Conservation (phyloP, 192 early-diverging fungal genomes). For the Coemansia sp. region DNA sequence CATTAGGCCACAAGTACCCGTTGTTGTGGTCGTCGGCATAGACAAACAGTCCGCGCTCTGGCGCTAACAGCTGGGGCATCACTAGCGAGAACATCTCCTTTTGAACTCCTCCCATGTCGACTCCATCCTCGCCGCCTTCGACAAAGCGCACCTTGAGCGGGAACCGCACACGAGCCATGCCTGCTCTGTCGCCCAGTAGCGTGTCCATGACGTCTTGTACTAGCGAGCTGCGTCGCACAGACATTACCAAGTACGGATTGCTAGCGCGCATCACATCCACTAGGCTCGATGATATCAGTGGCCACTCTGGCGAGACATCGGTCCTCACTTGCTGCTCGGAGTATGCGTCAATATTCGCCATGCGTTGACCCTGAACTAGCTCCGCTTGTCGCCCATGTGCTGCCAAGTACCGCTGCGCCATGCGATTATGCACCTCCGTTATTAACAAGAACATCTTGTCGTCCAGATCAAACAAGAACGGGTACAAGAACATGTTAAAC, state of each 20-base stretch:
- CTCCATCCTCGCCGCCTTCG: slow-evolving; percentile 86
- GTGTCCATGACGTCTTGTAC: slow-evolving; percentile 74
- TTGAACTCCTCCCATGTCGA: slow-evolving; percentile 95
- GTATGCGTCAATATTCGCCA: slow-evolving; percentile 39
- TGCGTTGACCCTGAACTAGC: slow-evolving; percentile 31
- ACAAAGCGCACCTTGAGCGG: slow-evolving; percentile 73
- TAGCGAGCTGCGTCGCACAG: slow-evolving; percentile 67
- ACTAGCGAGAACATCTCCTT: slow-evolving; percentile 93
- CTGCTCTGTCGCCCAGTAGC: slow-evolving; percentile 8
- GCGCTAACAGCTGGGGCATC: slow-evolving; percentile 70
- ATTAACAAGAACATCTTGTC: slow-evolving; percentile 23
- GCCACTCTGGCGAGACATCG: slow-evolving; percentile 34
- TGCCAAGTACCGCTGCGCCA: slow-evolving; percentile 32
- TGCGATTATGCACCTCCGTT: slow-evolving; percentile 33
- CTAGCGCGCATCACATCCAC: slow-evolving; percentile 17
- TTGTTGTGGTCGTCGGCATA: slow-evolving; percentile 16
- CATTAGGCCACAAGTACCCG: slow-evolving; percentile 79
- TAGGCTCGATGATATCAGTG: slow-evolving; percentile 26
- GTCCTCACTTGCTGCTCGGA: slow-evolving; percentile 36
- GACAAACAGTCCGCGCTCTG: slow-evolving; percentile 76
- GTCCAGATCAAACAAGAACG: slow-evolving; percentile 31
- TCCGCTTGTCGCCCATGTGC: slow-evolving; percentile 48
- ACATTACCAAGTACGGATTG: slow-evolving; percentile 77
- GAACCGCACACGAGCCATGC: slow-evolving; percentile 21
- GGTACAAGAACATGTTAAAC: slow-evolving; percentile 40